Evolutionary conservation across 225 moss, liverwort and hornwort species (phyloP).

Genomic region (Straminergon stramineum): DNA sequence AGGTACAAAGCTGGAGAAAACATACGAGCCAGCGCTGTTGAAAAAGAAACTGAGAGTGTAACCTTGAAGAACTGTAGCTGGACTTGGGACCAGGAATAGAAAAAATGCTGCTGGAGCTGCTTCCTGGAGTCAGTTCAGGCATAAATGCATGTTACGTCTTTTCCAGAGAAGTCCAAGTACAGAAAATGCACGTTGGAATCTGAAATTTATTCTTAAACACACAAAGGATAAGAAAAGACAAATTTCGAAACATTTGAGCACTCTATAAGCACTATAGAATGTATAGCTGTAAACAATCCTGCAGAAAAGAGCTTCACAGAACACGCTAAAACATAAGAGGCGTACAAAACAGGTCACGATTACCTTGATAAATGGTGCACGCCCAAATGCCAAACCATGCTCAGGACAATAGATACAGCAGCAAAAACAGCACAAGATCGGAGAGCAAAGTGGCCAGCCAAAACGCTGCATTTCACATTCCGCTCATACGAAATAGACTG

Average conservation of each 20-base stretch:
- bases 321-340: not conserved
- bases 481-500: conserved; percentile 66
- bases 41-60: conserved; percentile 66
- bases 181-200: not conserved
- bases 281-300: not conserved
- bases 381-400: conserved; percentile 59
- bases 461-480: conserved; percentile 74
- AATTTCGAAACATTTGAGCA: not conserved
- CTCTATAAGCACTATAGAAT: not conserved
- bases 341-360: not conserved
- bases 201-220: not conserved
- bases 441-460: conserved; percentile 66
- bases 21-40: conserved; percentile 46
- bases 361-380: conserved; percentile 79
- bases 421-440: conserved; percentile 48
- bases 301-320: not conserved
- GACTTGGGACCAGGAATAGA: conserved; percentile 61
- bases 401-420: conserved; percentile 44
- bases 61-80: conserved; percentile 62
- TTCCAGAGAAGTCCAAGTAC: not conserved
- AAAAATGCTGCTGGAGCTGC: conserved; percentile 58
- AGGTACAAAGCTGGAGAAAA: not conserved
- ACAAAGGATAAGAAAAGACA: not conserved
- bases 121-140: conserved; percentile 35
- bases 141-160: not conserved